A percentile compares a stretch with the other conserved stretches of the same genome.
Evolutionary conservation across 441 rosid species (phyloP).

Genomic region (Aquilaria agallochum): DNA sequence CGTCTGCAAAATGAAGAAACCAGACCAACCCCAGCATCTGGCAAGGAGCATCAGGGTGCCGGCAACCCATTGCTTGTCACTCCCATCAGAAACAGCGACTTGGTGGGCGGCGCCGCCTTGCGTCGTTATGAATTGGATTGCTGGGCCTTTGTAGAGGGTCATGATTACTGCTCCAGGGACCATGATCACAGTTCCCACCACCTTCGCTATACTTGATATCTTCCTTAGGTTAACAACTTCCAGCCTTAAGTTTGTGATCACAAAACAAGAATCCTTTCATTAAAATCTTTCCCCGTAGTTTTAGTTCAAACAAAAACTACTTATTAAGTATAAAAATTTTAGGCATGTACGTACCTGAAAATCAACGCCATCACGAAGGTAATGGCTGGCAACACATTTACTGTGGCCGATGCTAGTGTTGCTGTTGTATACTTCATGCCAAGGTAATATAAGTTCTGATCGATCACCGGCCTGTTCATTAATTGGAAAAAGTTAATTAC

Average conservation of each 20-base stretch:
- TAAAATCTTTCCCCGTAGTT: not conserved
- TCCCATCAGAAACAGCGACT: conserved; percentile 14
- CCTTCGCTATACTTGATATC: conserved; percentile 65
- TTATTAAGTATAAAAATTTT: not conserved
- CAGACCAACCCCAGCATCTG: conserved; percentile 49
- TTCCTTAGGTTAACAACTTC: conserved; percentile 62
- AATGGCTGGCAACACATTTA: conserved; percentile 79
- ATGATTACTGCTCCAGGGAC: conserved; percentile 61
- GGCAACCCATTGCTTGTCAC: conserved; percentile 37
- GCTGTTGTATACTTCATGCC: conserved; percentile 93
- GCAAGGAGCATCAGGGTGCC: conserved; percentile 60
- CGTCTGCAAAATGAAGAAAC: conserved; percentile 42
- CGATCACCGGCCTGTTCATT: conserved; percentile 76
- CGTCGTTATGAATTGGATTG: conserved; percentile 27
- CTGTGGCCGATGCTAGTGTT: conserved; percentile 71
- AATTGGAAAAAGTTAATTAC: not conserved
- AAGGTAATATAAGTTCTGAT: conserved; percentile 70
- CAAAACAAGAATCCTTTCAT: not conserved
- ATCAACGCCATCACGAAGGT: conserved; percentile 79
- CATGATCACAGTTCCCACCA: conserved; percentile 70
- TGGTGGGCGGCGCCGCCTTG: conserved; percentile 27
- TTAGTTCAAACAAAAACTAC: not conserved
- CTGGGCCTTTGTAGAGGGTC: conserved; percentile 68
- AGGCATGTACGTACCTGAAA: conserved; percentile 48
- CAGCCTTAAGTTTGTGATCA: conserved; percentile 33